Conservation (phyloP, 371 early-diverging fungal species). For the Capniomyces stellatus region DNA sequence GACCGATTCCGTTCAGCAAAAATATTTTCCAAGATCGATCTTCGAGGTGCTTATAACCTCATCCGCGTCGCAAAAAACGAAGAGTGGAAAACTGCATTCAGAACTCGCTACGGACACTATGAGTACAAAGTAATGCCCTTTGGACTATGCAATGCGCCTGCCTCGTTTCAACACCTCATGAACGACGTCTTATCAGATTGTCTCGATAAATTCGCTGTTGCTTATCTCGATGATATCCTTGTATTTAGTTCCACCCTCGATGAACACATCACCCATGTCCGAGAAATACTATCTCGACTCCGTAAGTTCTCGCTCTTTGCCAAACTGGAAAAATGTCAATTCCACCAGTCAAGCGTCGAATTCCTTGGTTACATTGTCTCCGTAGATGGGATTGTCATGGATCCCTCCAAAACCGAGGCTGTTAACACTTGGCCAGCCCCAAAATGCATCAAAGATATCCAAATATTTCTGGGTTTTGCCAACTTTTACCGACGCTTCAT, state of each 20-base stretch:
- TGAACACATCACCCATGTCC: constrained; percentile 13
- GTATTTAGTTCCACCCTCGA: constrained; percentile 13
- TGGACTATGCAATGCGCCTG: constrained; percentile 28
- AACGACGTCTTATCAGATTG: constrained; percentile 13
- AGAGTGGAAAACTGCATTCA: constrained; percentile 29
- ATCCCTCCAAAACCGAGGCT: constrained; percentile 18
- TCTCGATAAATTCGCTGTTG: neutral
- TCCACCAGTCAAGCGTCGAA: constrained; percentile 12
- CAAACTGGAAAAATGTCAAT: constrained; percentile 28
- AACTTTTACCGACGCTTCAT: constrained; percentile 37
- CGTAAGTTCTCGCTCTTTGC: constrained; percentile 10
- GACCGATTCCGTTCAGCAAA: constrained; percentile 18
- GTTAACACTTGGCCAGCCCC: constrained; percentile 25
- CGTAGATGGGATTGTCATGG: constrained; percentile 11
- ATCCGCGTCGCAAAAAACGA: constrained; percentile 15
- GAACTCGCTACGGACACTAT: constrained; percentile 18
- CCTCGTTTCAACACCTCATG: constrained; percentile 24
- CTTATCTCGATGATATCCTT: constrained; percentile 27
- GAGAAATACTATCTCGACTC: constrained; percentile 16
- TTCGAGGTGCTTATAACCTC: constrained; percentile 22
- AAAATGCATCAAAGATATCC: constrained; percentile 17
- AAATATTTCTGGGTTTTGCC: constrained; percentile 30
- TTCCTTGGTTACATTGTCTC: constrained; percentile 29
- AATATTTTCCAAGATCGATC: constrained; percentile 30
- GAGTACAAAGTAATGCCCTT: constrained; percentile 30